Conservation (phyloP, 345 rosid genomes). For the Gossypium ekmanianum region DNA sequence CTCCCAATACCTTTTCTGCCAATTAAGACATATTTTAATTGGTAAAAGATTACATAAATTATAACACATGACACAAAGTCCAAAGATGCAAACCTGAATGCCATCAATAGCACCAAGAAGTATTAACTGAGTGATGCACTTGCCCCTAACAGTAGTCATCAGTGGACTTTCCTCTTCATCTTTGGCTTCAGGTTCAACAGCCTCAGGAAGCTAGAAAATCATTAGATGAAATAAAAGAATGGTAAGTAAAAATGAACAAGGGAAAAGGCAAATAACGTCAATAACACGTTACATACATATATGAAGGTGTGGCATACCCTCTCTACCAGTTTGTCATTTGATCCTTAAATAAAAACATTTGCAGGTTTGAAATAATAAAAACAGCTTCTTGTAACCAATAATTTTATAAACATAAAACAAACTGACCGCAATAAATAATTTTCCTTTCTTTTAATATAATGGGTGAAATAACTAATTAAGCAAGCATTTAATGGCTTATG, state of each 20-base stretch:
- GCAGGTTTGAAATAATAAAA: not conserved
- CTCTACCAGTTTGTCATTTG: not conserved
- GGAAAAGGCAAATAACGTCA: not conserved
- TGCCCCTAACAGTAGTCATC: constrained; percentile 58
- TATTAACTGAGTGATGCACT: constrained; percentile 64
- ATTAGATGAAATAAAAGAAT: constrained; percentile 4
- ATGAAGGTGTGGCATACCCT: not conserved
- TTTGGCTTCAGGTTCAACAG: constrained; percentile 43
- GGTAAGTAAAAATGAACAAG: not conserved
- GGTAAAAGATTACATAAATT: not conserved
- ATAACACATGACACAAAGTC: not conserved
- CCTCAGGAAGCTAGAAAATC: constrained; percentile 40
- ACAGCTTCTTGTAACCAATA: not conserved
- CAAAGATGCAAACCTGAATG: constrained; percentile 54
- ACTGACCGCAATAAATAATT: not conserved
- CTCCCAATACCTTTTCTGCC: constrained; percentile 89
- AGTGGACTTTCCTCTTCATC: constrained; percentile 62
- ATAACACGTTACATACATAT: not conserved
- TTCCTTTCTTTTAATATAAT: not conserved
- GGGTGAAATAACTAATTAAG: not conserved
- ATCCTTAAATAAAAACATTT: not conserved
- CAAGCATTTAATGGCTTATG: not conserved
- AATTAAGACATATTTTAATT: constrained; percentile 18
- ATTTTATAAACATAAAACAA: not conserved
- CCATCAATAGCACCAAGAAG: constrained; percentile 64